Base-by-base conservation (phyloP, 2,329 filamentous ascomycete genomes). In the Cladophialophora carrionii region DNA sequence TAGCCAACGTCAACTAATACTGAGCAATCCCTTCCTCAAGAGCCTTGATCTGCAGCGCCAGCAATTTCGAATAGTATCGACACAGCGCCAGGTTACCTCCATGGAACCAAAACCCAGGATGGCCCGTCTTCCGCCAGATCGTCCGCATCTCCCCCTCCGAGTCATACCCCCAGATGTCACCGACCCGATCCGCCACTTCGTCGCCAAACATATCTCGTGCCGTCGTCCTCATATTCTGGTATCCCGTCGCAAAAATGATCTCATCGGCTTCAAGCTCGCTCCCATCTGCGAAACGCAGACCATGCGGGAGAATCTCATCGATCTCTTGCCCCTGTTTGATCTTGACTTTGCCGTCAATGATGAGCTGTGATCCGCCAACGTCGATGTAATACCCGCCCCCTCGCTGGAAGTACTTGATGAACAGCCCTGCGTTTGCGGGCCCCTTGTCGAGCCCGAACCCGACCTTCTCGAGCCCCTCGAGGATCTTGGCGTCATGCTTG, bases 301-400 rank as follows among this genome's bases (percentile, higher is more conserved):
- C 83, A 0, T 79, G 71, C 0, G 82, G 78, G 0, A 84, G 76
- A 0, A 90, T 78, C 62, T 81, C 76, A 2, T 76, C 74, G 9
- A 90, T 84, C 48, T 87, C 84, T 34, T 85, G 82, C 0, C 85
- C 86, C 58, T 87, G 84, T 73, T 87, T 88, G 41, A 90, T 79
- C 71, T 85, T 85, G 74, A 90, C 84, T 73, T 85, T 86, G 0
- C 87, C 87, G 12, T 88, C 84, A 1, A 80, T 79, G 64, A 90
- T 88, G 26, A 90, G 79, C 71, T 84, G 76, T 0, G 84, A 85
- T 0, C 83, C 85, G 0, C 88, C 88, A 1, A 89, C 87, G 66
- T 90, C 86, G 67, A 90, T 88, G 75, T 90, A 90, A 72, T 90
- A 90, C 0, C 88, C 88, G 0, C 88, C 88, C 1, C 87, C 87